A percentile compares a stretch with the other conserved stretches of the same genome.
Conservation (phyloP, 1,139 yeast genomes). For the Cylindricascospora bacillispora region DNA sequence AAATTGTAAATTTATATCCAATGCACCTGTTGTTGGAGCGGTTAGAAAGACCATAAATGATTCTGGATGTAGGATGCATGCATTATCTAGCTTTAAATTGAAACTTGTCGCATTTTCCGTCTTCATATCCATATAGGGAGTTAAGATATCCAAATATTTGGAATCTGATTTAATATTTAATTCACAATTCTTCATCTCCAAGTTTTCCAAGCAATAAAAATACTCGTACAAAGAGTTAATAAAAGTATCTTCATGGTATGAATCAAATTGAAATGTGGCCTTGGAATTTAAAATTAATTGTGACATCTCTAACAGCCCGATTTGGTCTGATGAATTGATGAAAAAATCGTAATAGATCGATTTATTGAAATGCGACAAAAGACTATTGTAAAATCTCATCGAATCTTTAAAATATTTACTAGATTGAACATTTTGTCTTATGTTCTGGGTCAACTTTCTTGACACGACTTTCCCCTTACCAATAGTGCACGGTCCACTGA, state of each 20-base stretch:
- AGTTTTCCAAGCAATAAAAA: not conserved
- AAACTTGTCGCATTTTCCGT: not conserved
- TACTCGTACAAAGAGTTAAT: not conserved
- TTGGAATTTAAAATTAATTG: slow-evolving; percentile 4
- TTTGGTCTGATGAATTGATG: slow-evolving; percentile 12
- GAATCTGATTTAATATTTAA: not conserved
- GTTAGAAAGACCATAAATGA: not conserved
- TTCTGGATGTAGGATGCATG: not conserved
- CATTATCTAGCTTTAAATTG: not conserved
- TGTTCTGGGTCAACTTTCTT: slow-evolving; percentile 7
- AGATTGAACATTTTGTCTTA: slow-evolving; percentile 9
- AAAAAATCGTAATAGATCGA: slow-evolving; percentile 5
- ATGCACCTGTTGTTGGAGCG: not conserved
- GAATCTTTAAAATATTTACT: slow-evolving; percentile 6
- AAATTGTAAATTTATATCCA: not conserved
- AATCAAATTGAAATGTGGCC: slow-evolving; percentile 10
- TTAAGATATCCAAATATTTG: not conserved
- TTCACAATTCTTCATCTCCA: not conserved
- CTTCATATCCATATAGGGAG: not conserved
- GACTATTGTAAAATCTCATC: slow-evolving; percentile 6
- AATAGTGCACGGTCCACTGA: slow-evolving; percentile 15
- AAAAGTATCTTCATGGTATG: slow-evolving; percentile 4
- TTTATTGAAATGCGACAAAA: slow-evolving; percentile 1
- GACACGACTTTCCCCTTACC: slow-evolving; percentile 16
- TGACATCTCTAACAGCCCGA: slow-evolving; percentile 14